phyloP scores from a whole-genome alignment of 2,329 filamentous ascomycete genomes.

The Diaporthe vaccinii region DNA sequence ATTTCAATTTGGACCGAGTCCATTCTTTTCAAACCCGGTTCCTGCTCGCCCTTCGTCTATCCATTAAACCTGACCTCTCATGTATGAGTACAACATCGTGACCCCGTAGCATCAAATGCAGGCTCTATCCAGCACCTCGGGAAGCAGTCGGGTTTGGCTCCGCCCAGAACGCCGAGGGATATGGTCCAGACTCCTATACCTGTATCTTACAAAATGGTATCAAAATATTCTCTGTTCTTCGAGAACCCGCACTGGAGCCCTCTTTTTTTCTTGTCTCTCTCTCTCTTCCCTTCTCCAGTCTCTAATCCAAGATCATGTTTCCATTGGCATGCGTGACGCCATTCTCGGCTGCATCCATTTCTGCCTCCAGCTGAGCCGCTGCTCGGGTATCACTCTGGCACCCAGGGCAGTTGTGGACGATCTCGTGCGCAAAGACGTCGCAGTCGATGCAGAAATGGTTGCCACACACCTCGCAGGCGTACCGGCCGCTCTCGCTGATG shows the following conservation, averaged over 20 bases:
- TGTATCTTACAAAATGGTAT: constrained; percentile 35
- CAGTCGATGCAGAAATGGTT: constrained; percentile 99
- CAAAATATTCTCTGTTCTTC: constrained; percentile 5
- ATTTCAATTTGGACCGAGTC: not conserved
- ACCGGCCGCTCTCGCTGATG: constrained; percentile 87
- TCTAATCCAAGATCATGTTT: constrained; percentile 61
- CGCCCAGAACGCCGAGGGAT: constrained; percentile 27
- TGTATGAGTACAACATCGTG: constrained; percentile 20
- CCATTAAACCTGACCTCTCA: constrained; percentile 1
- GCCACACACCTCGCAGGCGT: constrained; percentile 88
- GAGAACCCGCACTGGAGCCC: not conserved
- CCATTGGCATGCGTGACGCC: constrained; percentile 51
- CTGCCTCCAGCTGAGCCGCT: constrained; percentile 37
- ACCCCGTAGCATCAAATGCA: constrained; percentile 17
- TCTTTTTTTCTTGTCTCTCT: not conserved
- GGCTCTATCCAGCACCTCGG: constrained; percentile 15
- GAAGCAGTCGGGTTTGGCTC: constrained; percentile 6
- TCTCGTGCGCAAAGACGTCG: constrained; percentile 94
- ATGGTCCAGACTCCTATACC: constrained; percentile 28
- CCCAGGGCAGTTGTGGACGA: constrained; percentile 95
- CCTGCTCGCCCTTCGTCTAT: not conserved
- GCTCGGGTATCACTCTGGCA: constrained; percentile 73
- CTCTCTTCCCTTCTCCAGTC: not conserved
- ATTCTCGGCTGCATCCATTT: constrained; percentile 25
- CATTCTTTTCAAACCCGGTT: not conserved